Conservation (phyloP, 2,329 filamentous ascomycete genomes). For the Fusarium coffeatum region DNA sequence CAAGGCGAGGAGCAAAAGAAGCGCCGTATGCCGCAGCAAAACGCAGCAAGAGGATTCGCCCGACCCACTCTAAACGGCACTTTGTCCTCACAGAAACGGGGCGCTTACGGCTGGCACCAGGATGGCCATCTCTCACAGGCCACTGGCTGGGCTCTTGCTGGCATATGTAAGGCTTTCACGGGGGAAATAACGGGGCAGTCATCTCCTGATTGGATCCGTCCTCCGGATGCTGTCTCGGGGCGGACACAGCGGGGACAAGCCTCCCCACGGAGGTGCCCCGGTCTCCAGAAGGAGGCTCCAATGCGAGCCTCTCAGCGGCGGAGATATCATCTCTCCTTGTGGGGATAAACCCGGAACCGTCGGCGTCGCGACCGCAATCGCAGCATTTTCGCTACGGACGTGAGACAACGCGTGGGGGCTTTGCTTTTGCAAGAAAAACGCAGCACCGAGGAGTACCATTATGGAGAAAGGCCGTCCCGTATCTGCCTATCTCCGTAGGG, state of each 20-base stretch:
- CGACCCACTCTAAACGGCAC: constrained; percentile 23
- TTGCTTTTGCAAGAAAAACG: constrained; percentile 14
- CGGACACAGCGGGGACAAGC: constrained; percentile 29
- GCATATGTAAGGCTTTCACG: constrained; percentile 29
- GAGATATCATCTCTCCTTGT: constrained; percentile 17
- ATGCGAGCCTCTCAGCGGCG: constrained; percentile 22
- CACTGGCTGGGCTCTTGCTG: constrained; percentile 9
- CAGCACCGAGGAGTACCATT: not conserved
- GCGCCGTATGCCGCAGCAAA: constrained; percentile 1
- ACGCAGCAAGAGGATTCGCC: constrained; percentile 9
- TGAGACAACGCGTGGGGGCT: constrained; percentile 32
- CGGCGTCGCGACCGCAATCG: constrained; percentile 23
- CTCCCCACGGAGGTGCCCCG: constrained; percentile 37
- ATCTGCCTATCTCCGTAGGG: constrained; percentile 7
- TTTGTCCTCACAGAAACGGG: constrained; percentile 29
- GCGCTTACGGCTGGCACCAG: constrained; percentile 23
- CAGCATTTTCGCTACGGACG: constrained; percentile 15
- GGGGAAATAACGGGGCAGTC: not conserved
- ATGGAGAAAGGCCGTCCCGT: constrained; percentile 8
- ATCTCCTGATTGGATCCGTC: constrained; percentile 27
- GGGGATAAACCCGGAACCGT: constrained; percentile 33
- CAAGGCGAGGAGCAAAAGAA: constrained; percentile 12
- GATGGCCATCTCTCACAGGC: constrained; percentile 22
- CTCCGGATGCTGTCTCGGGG: constrained; percentile 37
- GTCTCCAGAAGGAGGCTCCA: constrained; percentile 11